phyloP scores from a whole-genome alignment of 768 basidiomycete genomes.

The Trametes cingulata region DNA sequence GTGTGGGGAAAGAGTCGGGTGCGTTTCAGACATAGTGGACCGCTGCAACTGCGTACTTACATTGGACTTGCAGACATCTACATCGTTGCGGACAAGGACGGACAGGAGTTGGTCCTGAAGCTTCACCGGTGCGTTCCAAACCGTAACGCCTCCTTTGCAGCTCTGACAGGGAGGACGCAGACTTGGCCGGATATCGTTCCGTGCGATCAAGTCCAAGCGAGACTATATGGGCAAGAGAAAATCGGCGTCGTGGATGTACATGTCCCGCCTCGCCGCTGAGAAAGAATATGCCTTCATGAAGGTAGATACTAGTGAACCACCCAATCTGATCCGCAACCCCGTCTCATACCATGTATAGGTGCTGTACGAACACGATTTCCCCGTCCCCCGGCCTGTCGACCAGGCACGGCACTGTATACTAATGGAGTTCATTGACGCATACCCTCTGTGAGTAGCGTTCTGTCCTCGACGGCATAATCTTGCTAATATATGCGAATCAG shows the following conservation, averaged over 20 bases:
- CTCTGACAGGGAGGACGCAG: constrained; percentile 41
- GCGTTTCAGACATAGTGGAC: constrained; percentile 21
- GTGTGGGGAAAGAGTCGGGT: constrained; percentile 98
- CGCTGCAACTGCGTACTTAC: not conserved
- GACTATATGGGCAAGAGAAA: constrained; percentile 96
- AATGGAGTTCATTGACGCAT: constrained; percentile 96
- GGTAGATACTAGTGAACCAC: constrained; percentile 50
- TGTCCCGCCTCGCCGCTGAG: constrained; percentile 93
- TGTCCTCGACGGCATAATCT: not conserved
- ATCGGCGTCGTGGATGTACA: constrained; percentile 99
- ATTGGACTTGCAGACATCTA: constrained; percentile 70
- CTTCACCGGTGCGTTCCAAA: constrained; percentile 71
- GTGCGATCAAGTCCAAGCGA: constrained; percentile 93
- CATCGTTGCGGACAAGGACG: constrained; percentile 83
- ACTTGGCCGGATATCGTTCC: constrained; percentile 95
- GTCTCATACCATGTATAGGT: constrained; percentile 52
- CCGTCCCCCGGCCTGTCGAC: constrained; percentile 91
- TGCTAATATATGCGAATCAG: constrained; percentile 40
- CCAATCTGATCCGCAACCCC: not conserved
- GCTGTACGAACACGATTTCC: constrained; percentile 87
- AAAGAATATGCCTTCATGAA: constrained; percentile 99
- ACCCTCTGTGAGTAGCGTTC: constrained; percentile 71
- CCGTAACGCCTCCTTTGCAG: constrained; percentile 1
- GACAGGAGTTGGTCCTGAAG: constrained; percentile 87
- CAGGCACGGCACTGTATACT: constrained; percentile 93